Percentiles rank a stretch among this genome's conserved stretches.
Evolutionary conservation across 345 rosid genomes (phyloP).

Genomic region (Salix suchowensis): DNA sequence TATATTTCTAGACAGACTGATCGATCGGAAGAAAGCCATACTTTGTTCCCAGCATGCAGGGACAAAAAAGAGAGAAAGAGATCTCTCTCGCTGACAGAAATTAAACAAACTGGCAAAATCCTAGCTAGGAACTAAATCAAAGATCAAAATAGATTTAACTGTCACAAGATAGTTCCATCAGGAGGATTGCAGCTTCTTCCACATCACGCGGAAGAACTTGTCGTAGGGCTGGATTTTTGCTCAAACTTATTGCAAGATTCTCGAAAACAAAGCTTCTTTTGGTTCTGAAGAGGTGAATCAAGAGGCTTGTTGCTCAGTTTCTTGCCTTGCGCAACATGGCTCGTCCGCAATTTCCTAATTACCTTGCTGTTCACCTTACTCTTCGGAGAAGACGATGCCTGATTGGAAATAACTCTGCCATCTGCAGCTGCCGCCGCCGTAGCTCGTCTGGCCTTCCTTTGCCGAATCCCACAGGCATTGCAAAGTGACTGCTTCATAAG

Average conservation of each 20-base stretch:
- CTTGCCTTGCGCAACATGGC: constrained; percentile 26
- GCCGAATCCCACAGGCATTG: constrained; percentile 88
- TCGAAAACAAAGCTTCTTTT: constrained; percentile 34
- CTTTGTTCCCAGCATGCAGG: background rate
- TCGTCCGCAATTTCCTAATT: constrained; percentile 30
- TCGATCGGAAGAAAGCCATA: background rate
- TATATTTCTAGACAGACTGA: background rate
- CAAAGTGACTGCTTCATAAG: constrained; percentile 65
- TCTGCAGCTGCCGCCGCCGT: constrained; percentile 37
- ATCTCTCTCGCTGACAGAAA: background rate
- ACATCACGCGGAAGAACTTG: constrained; percentile 45
- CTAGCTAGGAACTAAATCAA: background rate
- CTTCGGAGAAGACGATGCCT: background rate
- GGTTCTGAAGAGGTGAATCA: background rate
- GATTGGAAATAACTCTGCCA: background rate
- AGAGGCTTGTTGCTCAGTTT: constrained; percentile 34
- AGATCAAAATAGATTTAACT: constrained; percentile 4
- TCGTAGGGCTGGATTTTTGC: constrained; percentile 31
- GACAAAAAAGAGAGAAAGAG: background rate
- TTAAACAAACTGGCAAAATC: background rate
- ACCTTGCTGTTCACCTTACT: constrained; percentile 45
- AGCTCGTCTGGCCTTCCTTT: constrained; percentile 81
- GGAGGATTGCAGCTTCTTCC: constrained; percentile 55
- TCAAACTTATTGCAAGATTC: constrained; percentile 32
- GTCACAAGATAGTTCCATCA: constrained; percentile 54